Evolutionary conservation across 176 grass and related monocot species (phyloP).

Genomic region (Juncus effusus): DNA sequence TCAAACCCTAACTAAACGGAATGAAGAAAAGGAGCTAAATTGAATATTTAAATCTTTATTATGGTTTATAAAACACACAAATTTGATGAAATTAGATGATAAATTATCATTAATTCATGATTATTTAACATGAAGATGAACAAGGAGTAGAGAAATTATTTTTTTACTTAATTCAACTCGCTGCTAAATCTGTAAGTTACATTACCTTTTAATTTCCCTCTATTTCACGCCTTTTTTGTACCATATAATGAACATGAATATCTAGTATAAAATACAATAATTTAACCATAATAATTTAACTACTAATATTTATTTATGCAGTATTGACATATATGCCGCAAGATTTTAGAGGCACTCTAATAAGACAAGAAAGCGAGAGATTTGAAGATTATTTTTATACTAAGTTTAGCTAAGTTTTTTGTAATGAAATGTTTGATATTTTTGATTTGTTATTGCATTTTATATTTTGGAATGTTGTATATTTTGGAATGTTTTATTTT

Average conservation of each 20-base stretch:
- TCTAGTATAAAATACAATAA: slow-evolving; percentile 10
- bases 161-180: slow-evolving; percentile 55
- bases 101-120: neutral
- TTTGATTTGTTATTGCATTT: too few species aligned
- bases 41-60: too few species aligned
- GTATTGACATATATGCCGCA: slow-evolving; percentile 99
- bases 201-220: neutral
- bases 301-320: slow-evolving; percentile 35
- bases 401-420: too few species aligned
- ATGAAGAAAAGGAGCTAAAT: too few species aligned
- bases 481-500: too few species aligned
- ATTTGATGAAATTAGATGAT: too few species aligned
- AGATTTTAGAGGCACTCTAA: slow-evolving; percentile 86
- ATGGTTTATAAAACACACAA: too few species aligned
- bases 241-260: neutral
- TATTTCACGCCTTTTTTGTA: neutral
- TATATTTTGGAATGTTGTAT: too few species aligned
- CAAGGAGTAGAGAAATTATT: slow-evolving; percentile 70
- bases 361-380: slow-evolving; percentile 81
- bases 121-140: slow-evolving; percentile 58
- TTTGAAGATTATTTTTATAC: slow-evolving; percentile 36
- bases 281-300: slow-evolving; percentile 27
- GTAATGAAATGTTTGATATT: too few species aligned
- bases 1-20: slow-evolving; percentile 14
- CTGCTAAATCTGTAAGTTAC: slow-evolving; percentile 51